Evolutionary conservation across 169 alveolate genomes (phyloP).

Genomic region (Eimeria zaria): DNA sequence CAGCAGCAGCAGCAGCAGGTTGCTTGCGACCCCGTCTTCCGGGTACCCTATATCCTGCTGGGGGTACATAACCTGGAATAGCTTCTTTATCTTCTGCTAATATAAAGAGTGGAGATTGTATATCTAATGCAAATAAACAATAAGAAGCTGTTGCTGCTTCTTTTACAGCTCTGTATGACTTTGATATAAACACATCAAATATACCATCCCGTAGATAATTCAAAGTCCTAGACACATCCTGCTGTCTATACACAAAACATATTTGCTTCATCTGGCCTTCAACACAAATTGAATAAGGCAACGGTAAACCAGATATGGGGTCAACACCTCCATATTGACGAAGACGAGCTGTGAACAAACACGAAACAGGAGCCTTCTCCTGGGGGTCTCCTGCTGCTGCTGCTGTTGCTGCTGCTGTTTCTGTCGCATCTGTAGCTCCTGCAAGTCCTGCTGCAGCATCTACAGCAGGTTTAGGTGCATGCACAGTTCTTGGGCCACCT

Average conservation of each 20-base stretch:
- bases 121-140: conserved; percentile 86
- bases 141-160: conserved; percentile 91
- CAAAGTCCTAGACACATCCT: conserved; percentile 90
- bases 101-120: conserved; percentile 87
- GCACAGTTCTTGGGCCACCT: too few relatives aligned
- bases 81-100: conserved; percentile 88
- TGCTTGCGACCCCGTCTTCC: conserved; percentile 17
- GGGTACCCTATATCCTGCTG: conserved; percentile 30
- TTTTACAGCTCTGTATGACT: conserved; percentile 91
- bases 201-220: conserved; percentile 93
- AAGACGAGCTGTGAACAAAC: conserved; percentile 57
- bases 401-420: background rate
- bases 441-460: background rate
- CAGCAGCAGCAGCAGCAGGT: conserved; percentile 10
- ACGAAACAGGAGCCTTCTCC: background rate
- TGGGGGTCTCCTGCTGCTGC: background rate
- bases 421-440: background rate
- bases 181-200: conserved; percentile 91
- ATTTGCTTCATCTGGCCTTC: conserved; percentile 72
- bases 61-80: conserved; percentile 80
- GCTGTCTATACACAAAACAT: conserved; percentile 88
- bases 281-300: conserved; percentile 69
- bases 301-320: conserved; percentile 23
- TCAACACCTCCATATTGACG: conserved; percentile 75
- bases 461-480: too few relatives aligned